Evolutionary conservation across 768 basidiomycete species (phyloP).

Genomic region (Pulveroboletus sp.): DNA sequence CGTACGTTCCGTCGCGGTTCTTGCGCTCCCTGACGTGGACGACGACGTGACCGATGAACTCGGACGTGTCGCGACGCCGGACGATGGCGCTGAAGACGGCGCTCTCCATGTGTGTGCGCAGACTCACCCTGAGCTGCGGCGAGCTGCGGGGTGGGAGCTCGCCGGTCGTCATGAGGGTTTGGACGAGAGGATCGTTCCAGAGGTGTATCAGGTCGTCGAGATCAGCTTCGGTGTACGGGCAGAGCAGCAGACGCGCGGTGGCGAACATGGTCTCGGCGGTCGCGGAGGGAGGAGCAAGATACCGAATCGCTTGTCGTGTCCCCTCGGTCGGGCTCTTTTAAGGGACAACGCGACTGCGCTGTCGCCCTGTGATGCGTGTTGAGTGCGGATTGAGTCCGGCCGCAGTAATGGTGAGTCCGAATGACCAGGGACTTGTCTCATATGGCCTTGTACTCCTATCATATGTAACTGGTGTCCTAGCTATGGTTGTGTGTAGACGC

Average conservation of each 20-base stretch:
- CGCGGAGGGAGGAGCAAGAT: too few relatives aligned
- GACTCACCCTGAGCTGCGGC: conserved; percentile 14
- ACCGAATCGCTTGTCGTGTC: too few relatives aligned
- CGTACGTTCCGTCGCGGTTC: conserved; percentile 31
- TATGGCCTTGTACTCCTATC: not conserved
- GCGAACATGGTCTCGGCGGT: conserved; percentile 17
- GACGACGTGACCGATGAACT: conserved; percentile 32
- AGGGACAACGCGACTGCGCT: not conserved
- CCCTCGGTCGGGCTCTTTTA: not conserved
- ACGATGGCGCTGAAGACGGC: conserved; percentile 29
- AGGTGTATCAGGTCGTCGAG: conserved; percentile 27
- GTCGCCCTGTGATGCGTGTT: conserved; percentile 13
- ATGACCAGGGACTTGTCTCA: not conserved
- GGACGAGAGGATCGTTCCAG: conserved; percentile 30
- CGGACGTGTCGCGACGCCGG: conserved; percentile 24
- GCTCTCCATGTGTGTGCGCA: conserved; percentile 20
- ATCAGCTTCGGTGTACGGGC: conserved; percentile 31
- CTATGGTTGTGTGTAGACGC: not conserved
- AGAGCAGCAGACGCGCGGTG: conserved; percentile 33
- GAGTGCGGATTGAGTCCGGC: not conserved
- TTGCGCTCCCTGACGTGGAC: conserved; percentile 23
- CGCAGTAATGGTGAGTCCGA: conserved; percentile 5
- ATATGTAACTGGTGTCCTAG: not conserved
- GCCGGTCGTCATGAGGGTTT: conserved; percentile 13
- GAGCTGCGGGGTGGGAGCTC: conserved; percentile 7